These are phyloP conservation scores for Glonium stellatum DNA, from an alignment of 495 filamentous ascomycete genomes.

Conservation along the genomic window DNA sequence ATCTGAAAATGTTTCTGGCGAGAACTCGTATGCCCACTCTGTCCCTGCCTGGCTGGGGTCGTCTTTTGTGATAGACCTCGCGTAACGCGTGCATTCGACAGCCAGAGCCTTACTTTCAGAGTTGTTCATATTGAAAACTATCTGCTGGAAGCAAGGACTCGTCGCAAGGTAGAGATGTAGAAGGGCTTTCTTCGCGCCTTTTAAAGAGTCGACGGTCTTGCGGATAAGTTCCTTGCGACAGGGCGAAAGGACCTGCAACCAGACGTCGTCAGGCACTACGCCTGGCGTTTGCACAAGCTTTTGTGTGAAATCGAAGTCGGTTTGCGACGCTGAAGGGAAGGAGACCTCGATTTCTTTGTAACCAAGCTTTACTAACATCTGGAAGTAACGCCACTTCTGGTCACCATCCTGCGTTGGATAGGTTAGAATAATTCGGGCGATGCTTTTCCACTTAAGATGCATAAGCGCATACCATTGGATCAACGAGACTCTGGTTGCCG, in stretches of 20 bases:
- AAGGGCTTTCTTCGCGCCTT: conserved; percentile 90
- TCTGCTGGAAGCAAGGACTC: conserved; percentile 81
- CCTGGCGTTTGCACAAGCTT: conserved; percentile 82
- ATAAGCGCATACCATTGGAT: conserved; percentile 45
- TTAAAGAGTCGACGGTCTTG: conserved; percentile 82
- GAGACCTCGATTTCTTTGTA: conserved; percentile 99
- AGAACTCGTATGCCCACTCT: conserved; percentile 94
- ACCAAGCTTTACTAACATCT: conserved; percentile 85
- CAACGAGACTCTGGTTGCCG: conserved; percentile 40
- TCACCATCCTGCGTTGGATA: conserved; percentile 61
- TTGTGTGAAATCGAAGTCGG: conserved; percentile 92
- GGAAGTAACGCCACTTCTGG: conserved; percentile 92
- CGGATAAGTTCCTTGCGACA: conserved; percentile 90
- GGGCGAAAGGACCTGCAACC: conserved; percentile 88
- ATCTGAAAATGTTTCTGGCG: conserved; percentile 94
- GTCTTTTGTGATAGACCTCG: conserved; percentile 89
- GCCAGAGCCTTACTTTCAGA: conserved; percentile 76
- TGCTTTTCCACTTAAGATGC: neutral
- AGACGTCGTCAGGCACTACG: conserved; percentile 84
- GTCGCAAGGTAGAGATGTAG: conserved; percentile 96
- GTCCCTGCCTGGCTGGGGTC: conserved; percentile 68
- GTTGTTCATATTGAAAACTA: conserved; percentile 83
- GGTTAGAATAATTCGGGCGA: neutral
- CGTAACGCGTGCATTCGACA: conserved; percentile 78
- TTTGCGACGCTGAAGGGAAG: conserved; percentile 89